Evolutionary conservation across 2,329 filamentous ascomycete genomes (phyloP), one percentile per base, ranked within the genome.

Genomic region (Dendrostoma leiphaemia): DNA sequence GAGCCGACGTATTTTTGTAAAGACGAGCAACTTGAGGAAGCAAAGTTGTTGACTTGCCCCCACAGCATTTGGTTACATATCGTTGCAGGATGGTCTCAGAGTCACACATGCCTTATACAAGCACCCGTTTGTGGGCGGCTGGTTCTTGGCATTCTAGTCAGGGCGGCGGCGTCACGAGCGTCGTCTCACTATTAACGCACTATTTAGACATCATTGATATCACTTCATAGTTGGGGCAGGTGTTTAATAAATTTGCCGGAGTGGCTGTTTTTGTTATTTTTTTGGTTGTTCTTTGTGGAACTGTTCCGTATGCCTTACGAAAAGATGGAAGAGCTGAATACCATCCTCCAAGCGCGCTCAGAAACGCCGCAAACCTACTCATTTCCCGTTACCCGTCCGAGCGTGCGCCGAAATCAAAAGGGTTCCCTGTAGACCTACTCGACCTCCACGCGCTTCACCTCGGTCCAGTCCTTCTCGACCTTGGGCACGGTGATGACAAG

Each of bases 401-500:
- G 13, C 17, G 34, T 15, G 4, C 34, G 4, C 34, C 13, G 6
- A 15, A 37, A 37, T 5, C 6, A 5, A 5, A n/a, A 37, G 6
- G 34, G n/a, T 28, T 32, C n/a, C 32, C 26, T 10, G 10, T 34
- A 19, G 3, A 15, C 26, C 35, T 70, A 82, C 62, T 80, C 69
- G 57, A 85, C 79, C 53, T 85, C 81, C 37, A 86, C 77, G 67
- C 80, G 80, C 64, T 75, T 78, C 56, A 85, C 75, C 63, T 85
- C 81, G 61, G 83, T 87, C 75, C 83, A 84, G 61, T 83, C 83
- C 69, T 77, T 82, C 65, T 88, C 83, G 7, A 82, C 64, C 75
- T 91, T 92, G 7, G 89, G 89, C 2, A 95, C 82, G n/a, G 82
- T 84, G n/a, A 95, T 78, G 32, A 86, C 75, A 61, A 95, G 69